A percentile compares a stretch with the other conserved stretches of the same genome.
Conservation (phyloP, 2,329 filamentous ascomycete genomes). For the Microdochium nivale region DNA sequence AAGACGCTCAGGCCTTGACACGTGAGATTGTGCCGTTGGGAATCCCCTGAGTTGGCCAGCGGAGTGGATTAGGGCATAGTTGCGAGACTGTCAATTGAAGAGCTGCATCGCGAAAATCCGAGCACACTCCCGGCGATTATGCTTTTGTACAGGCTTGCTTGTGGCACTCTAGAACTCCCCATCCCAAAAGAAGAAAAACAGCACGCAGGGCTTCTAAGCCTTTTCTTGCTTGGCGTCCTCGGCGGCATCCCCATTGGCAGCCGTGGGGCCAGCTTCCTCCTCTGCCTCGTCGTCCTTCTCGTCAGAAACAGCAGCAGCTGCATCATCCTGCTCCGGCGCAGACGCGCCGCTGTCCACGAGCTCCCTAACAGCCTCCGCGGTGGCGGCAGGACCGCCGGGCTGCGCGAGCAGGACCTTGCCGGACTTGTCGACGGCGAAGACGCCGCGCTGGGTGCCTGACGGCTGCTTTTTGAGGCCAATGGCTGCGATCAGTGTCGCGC, state of each 20-base stretch:
- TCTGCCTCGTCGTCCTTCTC: constrained; percentile 3
- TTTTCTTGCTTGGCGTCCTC: neutral
- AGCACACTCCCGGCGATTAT: too few relatives aligned
- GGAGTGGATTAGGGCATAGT: too few relatives aligned
- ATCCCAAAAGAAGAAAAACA: neutral
- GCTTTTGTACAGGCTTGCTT: neutral
- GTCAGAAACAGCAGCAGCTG: constrained; percentile 7
- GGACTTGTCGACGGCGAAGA: constrained; percentile 76
- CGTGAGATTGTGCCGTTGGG: too few relatives aligned
- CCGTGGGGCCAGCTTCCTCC: constrained; percentile 4
- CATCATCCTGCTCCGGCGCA: constrained; percentile 38
- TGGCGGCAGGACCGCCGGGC: constrained; percentile 68
- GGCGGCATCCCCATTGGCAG: neutral
- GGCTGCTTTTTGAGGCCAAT: constrained; percentile 85
- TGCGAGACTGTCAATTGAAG: too few relatives aligned
- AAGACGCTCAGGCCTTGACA: too few relatives aligned
- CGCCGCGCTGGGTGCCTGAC: constrained; percentile 73
- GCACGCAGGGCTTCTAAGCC: too few relatives aligned
- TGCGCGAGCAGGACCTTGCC: constrained; percentile 73
- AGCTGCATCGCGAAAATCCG: too few relatives aligned
- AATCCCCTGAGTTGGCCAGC: too few relatives aligned
- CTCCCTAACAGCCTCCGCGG: constrained; percentile 67
- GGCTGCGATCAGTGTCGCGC: constrained; percentile 65
- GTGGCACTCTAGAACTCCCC: neutral
- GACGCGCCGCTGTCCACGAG: constrained; percentile 43